These are phyloP conservation scores for Tricholoma saponaceum DNA, from an alignment of 768 basidiomycete genomes.

Conservation along the genomic window DNA sequence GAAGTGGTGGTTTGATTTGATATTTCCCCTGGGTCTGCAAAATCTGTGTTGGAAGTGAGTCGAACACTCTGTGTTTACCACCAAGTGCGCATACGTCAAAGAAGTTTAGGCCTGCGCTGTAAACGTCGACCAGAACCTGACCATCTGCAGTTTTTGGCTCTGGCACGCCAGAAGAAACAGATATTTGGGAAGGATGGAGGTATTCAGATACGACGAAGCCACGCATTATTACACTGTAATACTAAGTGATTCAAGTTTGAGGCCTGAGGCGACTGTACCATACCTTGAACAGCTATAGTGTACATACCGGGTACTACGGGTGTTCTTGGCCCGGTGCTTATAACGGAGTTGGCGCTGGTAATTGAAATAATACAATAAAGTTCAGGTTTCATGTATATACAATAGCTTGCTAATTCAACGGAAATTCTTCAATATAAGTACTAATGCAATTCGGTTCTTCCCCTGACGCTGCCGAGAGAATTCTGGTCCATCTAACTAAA, in stretches of 20 bases:
- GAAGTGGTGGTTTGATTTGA: conserved; percentile 77
- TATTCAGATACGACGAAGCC: conserved; percentile 73
- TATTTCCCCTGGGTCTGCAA: conserved; percentile 89
- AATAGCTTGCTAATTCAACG: conserved; percentile 5
- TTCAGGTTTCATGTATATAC: conserved; percentile 16
- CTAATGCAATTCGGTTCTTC: conserved; percentile 6
- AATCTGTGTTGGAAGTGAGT: conserved; percentile 42
- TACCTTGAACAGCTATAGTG: too few relatives aligned
- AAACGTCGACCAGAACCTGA: conserved; percentile 72
- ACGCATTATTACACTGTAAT: conserved; percentile 64
- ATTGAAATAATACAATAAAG: neutral
- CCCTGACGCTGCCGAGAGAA: conserved; percentile 15
- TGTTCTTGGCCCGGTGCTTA: too few relatives aligned
- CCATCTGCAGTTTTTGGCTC: conserved; percentile 47
- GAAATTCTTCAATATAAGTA: conserved; percentile 1
- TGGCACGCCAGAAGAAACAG: conserved; percentile 49
- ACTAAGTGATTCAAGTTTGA: neutral
- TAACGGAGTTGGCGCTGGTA: too few relatives aligned
- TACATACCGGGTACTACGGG: too few relatives aligned
- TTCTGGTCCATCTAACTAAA: conserved; percentile 48
- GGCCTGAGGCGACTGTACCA: too few relatives aligned
- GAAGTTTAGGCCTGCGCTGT: conserved; percentile 75
- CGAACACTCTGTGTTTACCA: neutral
- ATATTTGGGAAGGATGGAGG: conserved; percentile 62
- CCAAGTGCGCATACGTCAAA: conserved; percentile 48